Conservation (phyloP, 768 basidiomycete genomes). For the Boletus eberwhitei region DNA sequence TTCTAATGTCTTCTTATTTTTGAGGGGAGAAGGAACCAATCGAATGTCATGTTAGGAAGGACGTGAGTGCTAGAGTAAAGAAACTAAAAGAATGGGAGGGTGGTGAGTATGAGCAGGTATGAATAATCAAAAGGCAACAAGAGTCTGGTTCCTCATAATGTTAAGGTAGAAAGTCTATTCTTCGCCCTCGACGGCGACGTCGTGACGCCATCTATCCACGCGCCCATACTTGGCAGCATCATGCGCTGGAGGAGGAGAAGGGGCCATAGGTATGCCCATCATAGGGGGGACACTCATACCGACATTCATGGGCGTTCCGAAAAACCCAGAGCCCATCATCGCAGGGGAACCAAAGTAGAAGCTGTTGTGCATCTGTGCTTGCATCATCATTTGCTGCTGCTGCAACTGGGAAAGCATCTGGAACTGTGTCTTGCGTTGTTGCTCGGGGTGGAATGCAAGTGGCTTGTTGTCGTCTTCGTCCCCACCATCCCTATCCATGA, state of each 20-base stretch:
- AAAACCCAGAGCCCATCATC: slow-evolving; percentile 71
- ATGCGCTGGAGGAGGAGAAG: slow-evolving; percentile 60
- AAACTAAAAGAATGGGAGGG: not conserved
- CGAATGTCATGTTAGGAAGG: not conserved
- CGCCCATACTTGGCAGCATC: slow-evolving; percentile 65
- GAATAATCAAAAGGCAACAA: slow-evolving; percentile 8
- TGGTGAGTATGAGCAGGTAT: not conserved
- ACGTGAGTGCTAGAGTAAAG: not conserved
- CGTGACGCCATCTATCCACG: slow-evolving; percentile 79
- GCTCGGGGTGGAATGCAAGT: slow-evolving; percentile 72
- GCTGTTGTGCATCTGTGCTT: slow-evolving; percentile 69
- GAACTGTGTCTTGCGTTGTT: slow-evolving; percentile 67
- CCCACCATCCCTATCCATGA: slow-evolving; percentile 38
- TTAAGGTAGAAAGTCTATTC: slow-evolving; percentile 19
- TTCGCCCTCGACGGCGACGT: slow-evolving; percentile 72
- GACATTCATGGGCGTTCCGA: slow-evolving; percentile 52
- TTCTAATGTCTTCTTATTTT: slow-evolving; percentile 18
- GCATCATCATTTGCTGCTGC: slow-evolving; percentile 67
- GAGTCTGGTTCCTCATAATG: slow-evolving; percentile 9
- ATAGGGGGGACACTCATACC: slow-evolving; percentile 45
- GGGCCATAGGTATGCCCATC: slow-evolving; percentile 37
- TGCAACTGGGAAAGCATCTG: slow-evolving; percentile 41
- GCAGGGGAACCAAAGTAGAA: slow-evolving; percentile 69
- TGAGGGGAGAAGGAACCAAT: not conserved
- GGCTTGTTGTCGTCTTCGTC: slow-evolving; percentile 71